Evolutionary conservation across 495 filamentous ascomycete genomes (phyloP).

Genomic region (Hypoxylon lenormandii): DNA sequence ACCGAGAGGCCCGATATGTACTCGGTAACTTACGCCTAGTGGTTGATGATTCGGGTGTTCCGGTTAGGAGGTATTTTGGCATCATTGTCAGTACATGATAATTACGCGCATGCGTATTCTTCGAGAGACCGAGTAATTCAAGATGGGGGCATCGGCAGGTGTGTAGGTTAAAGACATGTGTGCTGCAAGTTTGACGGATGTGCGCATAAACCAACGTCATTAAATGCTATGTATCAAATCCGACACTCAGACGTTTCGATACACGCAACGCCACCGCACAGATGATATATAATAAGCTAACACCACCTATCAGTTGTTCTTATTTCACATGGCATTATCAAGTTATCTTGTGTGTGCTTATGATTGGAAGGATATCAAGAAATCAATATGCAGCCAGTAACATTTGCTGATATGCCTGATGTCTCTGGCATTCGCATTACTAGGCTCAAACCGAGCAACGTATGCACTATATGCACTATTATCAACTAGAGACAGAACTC

Average conservation of each 20-base stretch:
- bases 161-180: too few species aligned
- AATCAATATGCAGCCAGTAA: neutral
- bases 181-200: constrained; percentile 1
- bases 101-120: too few species aligned
- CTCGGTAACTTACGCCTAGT: too few species aligned
- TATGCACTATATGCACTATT: neutral
- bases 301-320: constrained; percentile 8
- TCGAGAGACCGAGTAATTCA: neutral
- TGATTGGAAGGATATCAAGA: neutral
- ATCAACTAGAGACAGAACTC: constrained; percentile 22
- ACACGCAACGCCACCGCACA: constrained; percentile 40
- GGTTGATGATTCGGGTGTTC: too few species aligned
- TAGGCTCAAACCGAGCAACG: neutral
- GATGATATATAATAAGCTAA: constrained; percentile 16
- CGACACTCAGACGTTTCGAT: constrained; percentile 10
- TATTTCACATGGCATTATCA: constrained; percentile 10
- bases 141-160: neutral
- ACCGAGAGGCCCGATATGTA: constrained; percentile 7
- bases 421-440: constrained; percentile 2
- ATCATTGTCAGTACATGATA: too few species aligned
- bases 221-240: constrained; percentile 3
- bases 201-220: constrained; percentile 36
- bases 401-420: too few species aligned
- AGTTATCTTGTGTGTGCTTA: constrained; percentile 6
- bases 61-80: too few species aligned